These are phyloP conservation scores for Xylariaceae sp. DNA, from an alignment of 2,329 filamentous ascomycete species.

Conservation along the genomic window DNA sequence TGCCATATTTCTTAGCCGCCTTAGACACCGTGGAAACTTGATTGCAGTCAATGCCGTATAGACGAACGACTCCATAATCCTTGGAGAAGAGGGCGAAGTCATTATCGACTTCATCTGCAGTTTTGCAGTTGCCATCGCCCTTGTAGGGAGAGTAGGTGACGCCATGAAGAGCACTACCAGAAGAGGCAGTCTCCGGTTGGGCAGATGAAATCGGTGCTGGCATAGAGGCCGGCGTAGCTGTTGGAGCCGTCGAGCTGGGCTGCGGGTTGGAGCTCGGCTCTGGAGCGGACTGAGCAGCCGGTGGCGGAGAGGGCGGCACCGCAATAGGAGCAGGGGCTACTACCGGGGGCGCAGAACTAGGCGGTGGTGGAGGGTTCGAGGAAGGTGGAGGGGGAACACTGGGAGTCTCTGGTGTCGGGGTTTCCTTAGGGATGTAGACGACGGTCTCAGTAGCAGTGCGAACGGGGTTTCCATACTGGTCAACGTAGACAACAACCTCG, in stretches of 20 bases:
- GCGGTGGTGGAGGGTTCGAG: conserved; percentile 17
- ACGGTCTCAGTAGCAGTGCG: conserved; percentile 51
- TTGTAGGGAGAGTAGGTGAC: conserved; percentile 59
- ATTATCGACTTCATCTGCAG: conserved; percentile 62
- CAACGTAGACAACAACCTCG: conserved; percentile 65
- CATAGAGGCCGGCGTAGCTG: conserved; percentile 4
- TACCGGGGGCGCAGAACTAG: conserved; percentile 20
- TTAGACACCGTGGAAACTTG: conserved; percentile 69
- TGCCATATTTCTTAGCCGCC: conserved; percentile 67
- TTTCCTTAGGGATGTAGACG: conserved; percentile 35
- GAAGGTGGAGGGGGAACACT: conserved; percentile 9
- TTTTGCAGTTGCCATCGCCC: conserved; percentile 69
- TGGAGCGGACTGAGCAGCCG: conserved; percentile 13
- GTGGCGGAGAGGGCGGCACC: conserved; percentile 13
- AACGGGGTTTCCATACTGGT: conserved; percentile 61
- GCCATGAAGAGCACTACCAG: conserved; percentile 44
- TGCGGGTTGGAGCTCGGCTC: conserved; percentile 26
- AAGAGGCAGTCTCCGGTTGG: conserved; percentile 27
- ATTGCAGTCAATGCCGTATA: conserved; percentile 83
- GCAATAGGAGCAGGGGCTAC: conserved; percentile 14
- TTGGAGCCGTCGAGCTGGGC: conserved; percentile 16
- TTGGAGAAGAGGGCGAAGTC: conserved; percentile 66
- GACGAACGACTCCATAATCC: conserved; percentile 69
- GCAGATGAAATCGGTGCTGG: conserved; percentile 17
- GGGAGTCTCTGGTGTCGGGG: conserved; percentile 17